phyloP scores from a whole-genome alignment of 2,329 filamentous ascomycete genomes.

The Hymenoscyphus scutula region DNA sequence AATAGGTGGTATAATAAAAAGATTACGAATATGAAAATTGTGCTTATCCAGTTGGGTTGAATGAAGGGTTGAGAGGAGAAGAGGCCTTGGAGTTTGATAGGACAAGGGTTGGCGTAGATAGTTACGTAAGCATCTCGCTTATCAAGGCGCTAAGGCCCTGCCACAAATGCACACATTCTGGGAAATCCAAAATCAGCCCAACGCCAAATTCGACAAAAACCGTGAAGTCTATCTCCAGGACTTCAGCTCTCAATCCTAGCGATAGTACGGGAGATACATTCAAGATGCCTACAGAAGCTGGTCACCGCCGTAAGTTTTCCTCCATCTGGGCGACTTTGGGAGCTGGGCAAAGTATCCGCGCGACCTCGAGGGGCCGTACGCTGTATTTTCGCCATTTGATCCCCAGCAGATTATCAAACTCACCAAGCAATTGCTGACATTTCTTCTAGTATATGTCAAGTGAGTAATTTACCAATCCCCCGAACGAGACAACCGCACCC shows the following conservation, averaged over 20 bases:
- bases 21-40: too few relatives aligned
- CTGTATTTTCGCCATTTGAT: background rate
- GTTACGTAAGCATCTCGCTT: background rate
- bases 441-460: constrained; percentile 77
- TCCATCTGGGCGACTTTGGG: background rate
- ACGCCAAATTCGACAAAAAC: constrained; percentile 34
- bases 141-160: constrained; percentile 4
- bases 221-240: constrained; percentile 26
- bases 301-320: constrained; percentile 77
- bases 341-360: background rate
- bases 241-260: constrained; percentile 39
- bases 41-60: too few relatives aligned
- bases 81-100: too few relatives aligned
- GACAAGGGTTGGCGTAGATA: background rate
- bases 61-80: too few relatives aligned
- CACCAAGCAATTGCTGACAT: constrained; percentile 32
- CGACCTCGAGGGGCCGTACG: background rate
- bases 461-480: constrained; percentile 54
- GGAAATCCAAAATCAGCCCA: constrained; percentile 17
- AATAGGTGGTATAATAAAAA: too few relatives aligned
- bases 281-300: constrained; percentile 86
- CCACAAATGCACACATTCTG: constrained; percentile 5
- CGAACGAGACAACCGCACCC: background rate
- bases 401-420: constrained; percentile 6
- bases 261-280: constrained; percentile 50